A percentile compares a stretch with the other conserved stretches of the same genome.
Conservation (phyloP, 257 asterid species). For the Salvia splendens region DNA sequence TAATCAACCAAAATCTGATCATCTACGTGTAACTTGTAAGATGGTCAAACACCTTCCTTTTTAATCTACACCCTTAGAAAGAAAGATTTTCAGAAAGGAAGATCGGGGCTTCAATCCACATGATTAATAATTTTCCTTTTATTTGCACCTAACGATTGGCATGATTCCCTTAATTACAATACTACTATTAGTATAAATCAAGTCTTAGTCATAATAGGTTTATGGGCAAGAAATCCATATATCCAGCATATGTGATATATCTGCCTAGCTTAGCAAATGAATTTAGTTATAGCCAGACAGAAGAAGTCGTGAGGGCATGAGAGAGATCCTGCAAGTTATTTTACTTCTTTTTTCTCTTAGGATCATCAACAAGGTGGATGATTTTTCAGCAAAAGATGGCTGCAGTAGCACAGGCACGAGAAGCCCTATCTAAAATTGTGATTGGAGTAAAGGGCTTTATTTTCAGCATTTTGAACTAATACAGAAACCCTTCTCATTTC, state of each 20-base stretch:
- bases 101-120: not conserved
- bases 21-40: too few species aligned
- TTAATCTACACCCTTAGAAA: not conserved
- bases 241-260: not conserved
- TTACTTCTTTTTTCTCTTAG: not conserved
- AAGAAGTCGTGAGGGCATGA: not conserved
- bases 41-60: not conserved
- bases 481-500: not conserved
- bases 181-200: not conserved
- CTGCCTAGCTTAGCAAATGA: conserved; percentile 1
- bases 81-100: not conserved
- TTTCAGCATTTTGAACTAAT: not conserved
- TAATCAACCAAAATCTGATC: conserved; percentile 31
- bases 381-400: not conserved
- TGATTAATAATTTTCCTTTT: conserved; percentile 1
- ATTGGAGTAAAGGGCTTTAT: conserved; percentile 1
- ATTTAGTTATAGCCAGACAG: not conserved
- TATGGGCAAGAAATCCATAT: not conserved
- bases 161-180: not conserved
- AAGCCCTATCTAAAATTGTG: not conserved
- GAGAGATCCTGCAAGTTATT: not conserved
- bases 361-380: not conserved
- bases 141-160: conserved; percentile 6
- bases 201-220: not conserved
- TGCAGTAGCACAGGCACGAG: conserved; percentile 19